Evolutionary conservation across 805 yeast species (phyloP).

Genomic region (Myxozyma nipponensis): DNA sequence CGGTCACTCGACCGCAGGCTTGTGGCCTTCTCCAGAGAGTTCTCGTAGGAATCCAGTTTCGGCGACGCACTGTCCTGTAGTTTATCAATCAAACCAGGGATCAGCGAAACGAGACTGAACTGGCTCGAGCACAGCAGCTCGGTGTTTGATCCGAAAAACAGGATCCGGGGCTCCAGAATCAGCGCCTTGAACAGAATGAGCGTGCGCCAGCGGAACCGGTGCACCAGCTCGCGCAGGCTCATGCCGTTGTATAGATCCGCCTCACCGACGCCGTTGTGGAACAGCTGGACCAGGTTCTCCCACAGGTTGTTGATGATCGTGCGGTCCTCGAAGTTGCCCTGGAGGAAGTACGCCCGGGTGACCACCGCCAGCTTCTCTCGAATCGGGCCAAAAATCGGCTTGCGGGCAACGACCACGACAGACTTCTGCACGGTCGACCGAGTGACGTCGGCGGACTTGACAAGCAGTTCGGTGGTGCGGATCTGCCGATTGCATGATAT

Average conservation of each 20-base stretch:
- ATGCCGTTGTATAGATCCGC: constrained; percentile 69
- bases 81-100: constrained; percentile 67
- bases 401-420: constrained; percentile 76
- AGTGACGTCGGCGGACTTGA: constrained; percentile 60
- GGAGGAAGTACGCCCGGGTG: constrained; percentile 80
- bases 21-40: constrained; percentile 53
- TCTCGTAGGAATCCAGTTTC: constrained; percentile 50
- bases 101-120: constrained; percentile 73
- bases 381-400: constrained; percentile 80
- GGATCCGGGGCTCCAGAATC: constrained; percentile 65
- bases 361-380: constrained; percentile 87
- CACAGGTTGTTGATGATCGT: constrained; percentile 64
- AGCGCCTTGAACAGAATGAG: constrained; percentile 72
- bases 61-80: constrained; percentile 82
- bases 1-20: constrained; percentile 76
- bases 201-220: constrained; percentile 54
- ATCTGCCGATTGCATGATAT: constrained; percentile 90
- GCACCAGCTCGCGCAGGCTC: constrained; percentile 60
- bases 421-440: constrained; percentile 90
- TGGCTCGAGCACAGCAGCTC: constrained; percentile 78
- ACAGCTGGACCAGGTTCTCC: constrained; percentile 49
- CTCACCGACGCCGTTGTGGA: constrained; percentile 43
- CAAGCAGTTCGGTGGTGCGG: constrained; percentile 54
- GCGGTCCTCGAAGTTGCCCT: constrained; percentile 69
- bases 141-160: constrained; percentile 76